Evolutionary conservation across 345 rosid species (phyloP), one percentile per base, ranked within the genome.

Genomic region (Pugionium dolabratum): DNA sequence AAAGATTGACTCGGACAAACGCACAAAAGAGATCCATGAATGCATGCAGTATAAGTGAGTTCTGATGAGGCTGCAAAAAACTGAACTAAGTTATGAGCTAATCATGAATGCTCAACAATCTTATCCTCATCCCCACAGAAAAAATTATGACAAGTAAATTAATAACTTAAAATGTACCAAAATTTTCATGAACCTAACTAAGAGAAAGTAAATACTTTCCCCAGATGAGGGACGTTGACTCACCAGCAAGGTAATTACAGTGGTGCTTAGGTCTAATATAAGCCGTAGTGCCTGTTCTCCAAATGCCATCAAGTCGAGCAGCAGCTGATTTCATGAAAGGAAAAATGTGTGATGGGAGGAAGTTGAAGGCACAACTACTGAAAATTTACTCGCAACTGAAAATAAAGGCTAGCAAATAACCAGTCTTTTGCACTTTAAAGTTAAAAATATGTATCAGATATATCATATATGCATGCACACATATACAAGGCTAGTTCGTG

Each of bases 1-100:
- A 89, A 70, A 94, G 88, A 78, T 85, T 94, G 62, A 89, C 99
- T 39, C 93, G 95, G 59, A 88, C 89, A 60, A 94, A 94, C 59
- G 93, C 86, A 75, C 99, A 94, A 75, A 91, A 94, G 67, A 94
- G 91, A 83, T 91, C 99, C 99, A 94, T 94, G 78, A 94, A 94
- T 1, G 96, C 95, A 57, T 94, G 95, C 44, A 94, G 84, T 67
- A 94, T 90, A 62, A 94, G 96, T 8, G 97, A 94, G 80, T 94
- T 94, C 81, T 94, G 99, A 82, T 91, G 96, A 53, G 97, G 97
- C 99, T 94, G 99, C 91, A 87, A 85, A 82, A 83, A 67, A 75
- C 83, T 72, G 80, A 80, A 78, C 75, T 73, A 76, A 71, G 85
- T 92, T 81, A 87, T 75, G 66, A 80, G 86, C 76, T 76, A 80